Conservation (phyloP, 1,139 yeast species). For the Blastobotrys capitulatus region DNA sequence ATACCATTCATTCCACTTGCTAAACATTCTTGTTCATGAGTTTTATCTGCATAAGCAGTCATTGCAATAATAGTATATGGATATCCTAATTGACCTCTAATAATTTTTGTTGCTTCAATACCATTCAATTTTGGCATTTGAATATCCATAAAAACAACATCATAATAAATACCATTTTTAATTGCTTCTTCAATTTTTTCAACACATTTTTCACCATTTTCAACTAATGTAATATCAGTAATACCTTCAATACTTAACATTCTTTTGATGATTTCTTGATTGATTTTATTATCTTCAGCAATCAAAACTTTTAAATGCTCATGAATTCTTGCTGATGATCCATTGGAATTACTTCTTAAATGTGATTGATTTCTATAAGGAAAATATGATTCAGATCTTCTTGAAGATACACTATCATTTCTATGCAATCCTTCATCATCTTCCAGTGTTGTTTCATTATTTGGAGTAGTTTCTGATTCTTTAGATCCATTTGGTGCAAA, state of each 20-base stretch:
- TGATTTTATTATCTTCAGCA: slow-evolving; percentile 92
- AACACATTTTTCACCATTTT: slow-evolving; percentile 88
- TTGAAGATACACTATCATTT: not conserved
- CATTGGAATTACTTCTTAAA: not conserved
- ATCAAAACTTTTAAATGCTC: slow-evolving; percentile 51
- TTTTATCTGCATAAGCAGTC: slow-evolving; percentile 90
- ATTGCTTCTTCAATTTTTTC: slow-evolving; percentile 51
- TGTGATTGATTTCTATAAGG: not conserved
- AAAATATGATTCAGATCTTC: slow-evolving; percentile 1
- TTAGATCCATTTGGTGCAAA: slow-evolving; percentile 1
- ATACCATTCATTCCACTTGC: slow-evolving; percentile 86
- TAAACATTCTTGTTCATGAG: slow-evolving; percentile 70
- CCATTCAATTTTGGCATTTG: slow-evolving; percentile 97
- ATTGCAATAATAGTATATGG: slow-evolving; percentile 80
- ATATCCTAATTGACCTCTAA: slow-evolving; percentile 60
- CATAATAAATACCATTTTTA: slow-evolving; percentile 42
- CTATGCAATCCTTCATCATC: not conserved
- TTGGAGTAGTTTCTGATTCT: not conserved
- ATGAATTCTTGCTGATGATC: not conserved
- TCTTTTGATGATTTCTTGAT: slow-evolving; percentile 83
- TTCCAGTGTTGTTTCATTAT: not conserved
- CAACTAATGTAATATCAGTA: slow-evolving; percentile 63
- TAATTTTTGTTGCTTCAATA: slow-evolving; percentile 67
- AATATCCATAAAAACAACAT: slow-evolving; percentile 88
- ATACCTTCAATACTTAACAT: slow-evolving; percentile 82